These are phyloP conservation scores for Talaromyces wortmannii DNA, from an alignment of 495 filamentous ascomycete species.

Conservation along the genomic window DNA sequence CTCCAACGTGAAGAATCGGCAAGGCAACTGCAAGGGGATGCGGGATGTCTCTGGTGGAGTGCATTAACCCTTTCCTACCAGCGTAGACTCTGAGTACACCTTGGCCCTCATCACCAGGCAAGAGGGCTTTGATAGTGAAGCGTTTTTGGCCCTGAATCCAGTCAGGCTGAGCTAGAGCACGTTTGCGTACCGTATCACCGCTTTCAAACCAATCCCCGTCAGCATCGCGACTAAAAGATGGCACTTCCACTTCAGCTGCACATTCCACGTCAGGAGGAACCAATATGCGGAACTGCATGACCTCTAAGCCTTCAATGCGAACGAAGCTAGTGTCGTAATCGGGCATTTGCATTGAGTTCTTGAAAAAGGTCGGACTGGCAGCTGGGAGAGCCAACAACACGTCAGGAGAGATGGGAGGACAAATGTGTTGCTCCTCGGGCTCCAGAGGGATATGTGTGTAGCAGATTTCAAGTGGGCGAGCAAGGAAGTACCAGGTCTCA, in stretches of 20 bases:
- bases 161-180: conserved; percentile 82
- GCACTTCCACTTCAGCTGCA: conserved; percentile 85
- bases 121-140: conserved; percentile 84
- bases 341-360: conserved; percentile 64
- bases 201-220: conserved; percentile 94
- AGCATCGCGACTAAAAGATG: conserved; percentile 68
- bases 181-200: conserved; percentile 78
- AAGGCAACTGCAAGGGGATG: conserved; percentile 88
- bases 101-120: conserved; percentile 84
- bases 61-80: conserved; percentile 90
- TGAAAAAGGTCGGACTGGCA: conserved; percentile 84
- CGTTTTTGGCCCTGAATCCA: conserved; percentile 84
- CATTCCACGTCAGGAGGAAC: conserved; percentile 89
- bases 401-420: conserved; percentile 77
- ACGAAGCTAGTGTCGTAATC: conserved; percentile 88
- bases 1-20: conserved; percentile 81
- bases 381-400: conserved; percentile 78
- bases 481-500: conserved; percentile 87
- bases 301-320: conserved; percentile 83
- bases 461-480: conserved; percentile 78
- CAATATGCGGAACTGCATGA: conserved; percentile 79
- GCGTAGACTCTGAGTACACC: conserved; percentile 91
- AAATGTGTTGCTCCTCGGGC: conserved; percentile 84
- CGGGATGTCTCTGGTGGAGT: conserved; percentile 88
- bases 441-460: conserved; percentile 90